A percentile compares a stretch with the other conserved stretches of the same genome.
Evolutionary conservation across 2,329 filamentous ascomycete genomes (phyloP).

Genomic region (Phaeoacremonium minimum): DNA sequence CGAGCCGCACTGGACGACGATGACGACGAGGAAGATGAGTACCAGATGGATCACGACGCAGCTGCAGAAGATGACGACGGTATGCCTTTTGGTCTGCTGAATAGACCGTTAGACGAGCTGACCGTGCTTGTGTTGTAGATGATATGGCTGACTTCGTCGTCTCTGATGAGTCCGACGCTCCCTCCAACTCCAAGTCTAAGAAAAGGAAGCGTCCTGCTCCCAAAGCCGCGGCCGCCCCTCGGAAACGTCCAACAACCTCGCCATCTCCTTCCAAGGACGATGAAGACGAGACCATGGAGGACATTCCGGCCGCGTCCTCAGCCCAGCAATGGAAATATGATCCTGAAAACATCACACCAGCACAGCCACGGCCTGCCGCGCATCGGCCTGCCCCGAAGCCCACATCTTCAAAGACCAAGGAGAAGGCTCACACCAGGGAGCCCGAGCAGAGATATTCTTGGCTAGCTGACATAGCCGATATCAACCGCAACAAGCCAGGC

Average conservation of each 20-base stretch:
- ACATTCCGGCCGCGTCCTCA: slow-evolving; percentile 61
- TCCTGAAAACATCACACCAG: slow-evolving; percentile 37
- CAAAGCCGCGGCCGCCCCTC: slow-evolving; percentile 39
- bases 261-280: slow-evolving; percentile 38
- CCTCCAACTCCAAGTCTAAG: slow-evolving; percentile 48
- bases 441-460: slow-evolving; percentile 85
- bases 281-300: slow-evolving; percentile 51
- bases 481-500: slow-evolving; percentile 71
- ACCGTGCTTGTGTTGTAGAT: slow-evolving; percentile 25
- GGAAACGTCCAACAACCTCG: slow-evolving; percentile 60
- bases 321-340: slow-evolving; percentile 76
- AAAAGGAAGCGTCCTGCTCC: slow-evolving; percentile 69
- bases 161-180: slow-evolving; percentile 77
- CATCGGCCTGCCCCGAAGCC: slow-evolving; percentile 16
- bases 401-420: slow-evolving; percentile 34
- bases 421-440: slow-evolving; percentile 75
- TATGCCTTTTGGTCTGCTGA: slow-evolving; percentile 27
- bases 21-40: slow-evolving; percentile 70
- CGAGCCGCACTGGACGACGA: slow-evolving; percentile 59
- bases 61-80: slow-evolving; percentile 61
- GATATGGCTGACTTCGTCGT: slow-evolving; percentile 87
- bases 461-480: slow-evolving; percentile 82
- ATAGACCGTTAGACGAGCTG: too few relatives aligned
- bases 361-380: slow-evolving; percentile 14
- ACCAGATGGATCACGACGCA: slow-evolving; percentile 55